Base-by-base conservation (phyloP, 768 basidiomycete genomes). In the Rubroboletus pulcherrimus region DNA sequence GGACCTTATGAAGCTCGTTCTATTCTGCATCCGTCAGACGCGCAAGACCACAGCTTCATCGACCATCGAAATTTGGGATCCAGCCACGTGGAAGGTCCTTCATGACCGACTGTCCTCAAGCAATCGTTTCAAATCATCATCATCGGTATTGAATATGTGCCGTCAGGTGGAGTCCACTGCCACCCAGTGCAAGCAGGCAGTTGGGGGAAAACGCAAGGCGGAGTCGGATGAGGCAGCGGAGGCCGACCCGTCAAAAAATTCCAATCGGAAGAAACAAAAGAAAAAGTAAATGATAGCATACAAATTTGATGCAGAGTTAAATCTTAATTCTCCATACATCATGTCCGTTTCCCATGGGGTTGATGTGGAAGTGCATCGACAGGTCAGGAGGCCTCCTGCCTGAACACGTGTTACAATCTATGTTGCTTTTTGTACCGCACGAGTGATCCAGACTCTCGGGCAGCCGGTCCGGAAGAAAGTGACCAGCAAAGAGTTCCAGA, bases 1-100 rank as follows among this genome's bases (percentile, higher is more conserved):
- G 71, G 87, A 89, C n/a, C 67, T 93, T 19, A 69, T 93, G 54
- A 94, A 91, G 70, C 71, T 89, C 49, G 85, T 77, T 0, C 73
- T 91, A 29, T 65, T 78, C 19, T 81, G 82, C 47, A 75, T 85
- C n/a, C 84, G 91, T 51, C 83, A 85, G 56, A 82, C 85, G 1
- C 68, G 55, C 56, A 55, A 84, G 82, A 53, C 78, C 79, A 8
- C 65, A 78, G 46, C 63, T 31, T 55, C 71, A 0, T 69, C 69
- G 15, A 63, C 69, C 4, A 58, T 65, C 11, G 60, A 67, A 5
- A 70, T 78, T 5, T 96, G 93, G 93, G 76, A 84, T 49, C 74
- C 82, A 1, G 63, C 74, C 5, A 67, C 73, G 2, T 91, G 93
- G 83, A 74, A 74, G 29, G 63, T 63, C 10, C 70, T 93, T 15